Base-by-base conservation (phyloP, 1,284 basidiomycete genomes). In the Trichosporon sp. region DNA sequence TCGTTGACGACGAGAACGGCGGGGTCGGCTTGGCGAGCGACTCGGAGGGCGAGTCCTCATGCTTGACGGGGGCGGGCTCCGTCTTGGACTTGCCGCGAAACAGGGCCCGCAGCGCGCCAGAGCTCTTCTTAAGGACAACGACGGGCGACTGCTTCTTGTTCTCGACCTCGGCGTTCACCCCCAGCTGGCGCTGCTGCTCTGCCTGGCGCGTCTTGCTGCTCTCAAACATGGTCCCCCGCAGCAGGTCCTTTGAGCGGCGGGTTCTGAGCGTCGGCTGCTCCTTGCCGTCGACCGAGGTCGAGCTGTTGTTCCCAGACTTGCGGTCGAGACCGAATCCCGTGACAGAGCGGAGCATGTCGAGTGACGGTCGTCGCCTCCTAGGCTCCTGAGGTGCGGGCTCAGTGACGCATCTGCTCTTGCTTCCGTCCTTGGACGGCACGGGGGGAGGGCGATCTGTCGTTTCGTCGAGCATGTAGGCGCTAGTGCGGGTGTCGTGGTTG, bases 1-100 rank as follows among this genome's bases (percentile, higher is more conserved):
- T 58, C 56, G 56, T 58, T 7, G 27, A 31, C 18, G 56, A 58
- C 12, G 56, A 58, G 29, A 58, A 58, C 29, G 29, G 27, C 9
- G 56, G 56, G 8, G 29, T 23, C 27, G 56, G 56, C 15, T 58
- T 58, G 27, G 56, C 56, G 27, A 58, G 27, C 29, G 27, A 51
- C 29, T 47, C 42, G 18, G 60, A 32, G 25, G 66, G 60, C 25
- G 66, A 18, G 29, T 58, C 56, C 29, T 58, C 27, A 15, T 23
- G 56, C 21, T 25, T 38, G 34, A 21, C 18, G 34, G 23, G 3
- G 25, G 29, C 38, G 25, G 65, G 18, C 32, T 58, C 21, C 23
- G 60, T 13, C 73, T 86, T 84, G 4, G 79, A 77, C 69, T 85
- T 84, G 47, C 80, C 76, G 31, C 83, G 80, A 74, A 84, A 83